Evolutionary conservation across 257 asterid genomes (phyloP), one percentile per base, ranked within the genome.

Genomic region (Plantago ovata): DNA sequence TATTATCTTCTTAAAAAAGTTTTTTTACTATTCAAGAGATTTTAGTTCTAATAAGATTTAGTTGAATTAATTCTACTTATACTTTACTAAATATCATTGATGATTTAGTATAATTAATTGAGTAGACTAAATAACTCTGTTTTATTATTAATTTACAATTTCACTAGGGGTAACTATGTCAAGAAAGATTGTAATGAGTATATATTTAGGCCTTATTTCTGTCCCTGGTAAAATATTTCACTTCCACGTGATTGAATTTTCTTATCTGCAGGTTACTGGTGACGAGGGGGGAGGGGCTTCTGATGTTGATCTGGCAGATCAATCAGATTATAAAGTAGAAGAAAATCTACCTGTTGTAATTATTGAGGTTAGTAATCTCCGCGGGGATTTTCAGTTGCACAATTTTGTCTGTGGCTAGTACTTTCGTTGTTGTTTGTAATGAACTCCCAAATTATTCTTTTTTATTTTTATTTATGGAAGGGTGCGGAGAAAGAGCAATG

Each of bases 321-420:
- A 58, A 51, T 66, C 74, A 14, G 77, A 68, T 65, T 75, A 64
- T 68, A 59, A 64, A 56, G 84, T 62, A 43, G 77, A 68, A 61
- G 79, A 73, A 54, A 49, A 38, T 69, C 73, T 50, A 44, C 79
- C 74, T 47, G 60, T 82, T 39, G 56, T 56, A 62, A 59, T 66
- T 48, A 42, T 51, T 58, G 77, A 78, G 95, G 95, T 84, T 60
- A 58, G 62, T 65, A 38, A 22, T 58, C 65, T 49, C 59, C 66
- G 47, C 10, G 46, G 53, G 48, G 36, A 46, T 57, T 43, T 70
- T 66, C 49, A 46, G 47, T 41, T 63, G 24, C 56, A 28, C 43
- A 19, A 21, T 43, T 53, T 62, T 61, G 32, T 24, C 5, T 24
- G 32, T 24, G 32, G 32, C 32, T n/a, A n/a, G n/a, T n/a, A n/a